phyloP scores from a whole-genome alignment of 176 grass and related monocot genomes.

The Avena atlantica region DNA sequence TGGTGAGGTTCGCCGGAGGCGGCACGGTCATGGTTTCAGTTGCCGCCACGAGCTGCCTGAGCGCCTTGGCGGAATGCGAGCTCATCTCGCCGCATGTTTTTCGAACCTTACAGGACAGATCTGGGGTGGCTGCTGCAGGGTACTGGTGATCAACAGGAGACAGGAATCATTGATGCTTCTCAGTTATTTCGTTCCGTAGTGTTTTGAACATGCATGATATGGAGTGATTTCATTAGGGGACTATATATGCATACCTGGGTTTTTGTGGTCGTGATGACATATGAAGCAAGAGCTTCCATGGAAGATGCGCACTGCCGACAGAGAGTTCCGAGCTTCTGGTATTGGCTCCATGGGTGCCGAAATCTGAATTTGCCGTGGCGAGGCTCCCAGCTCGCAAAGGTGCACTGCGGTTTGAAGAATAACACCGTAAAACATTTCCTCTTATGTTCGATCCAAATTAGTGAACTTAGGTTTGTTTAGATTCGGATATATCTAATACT shows the following conservation, averaged over 20 bases:
- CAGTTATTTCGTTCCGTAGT: background rate
- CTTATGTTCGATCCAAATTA: background rate
- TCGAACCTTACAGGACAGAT: slow-evolving; percentile 44
- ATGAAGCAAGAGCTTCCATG: slow-evolving; percentile 75
- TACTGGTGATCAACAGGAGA: slow-evolving; percentile 35
- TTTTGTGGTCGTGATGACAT: slow-evolving; percentile 55
- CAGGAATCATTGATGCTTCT: background rate
- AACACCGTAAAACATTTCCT: background rate
- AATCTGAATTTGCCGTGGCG: slow-evolving; percentile 72
- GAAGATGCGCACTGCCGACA: slow-evolving; percentile 76
- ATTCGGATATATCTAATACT: no score
- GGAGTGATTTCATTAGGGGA: background rate
- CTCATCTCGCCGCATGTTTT: slow-evolving; percentile 64
- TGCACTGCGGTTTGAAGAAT: slow-evolving; percentile 52
- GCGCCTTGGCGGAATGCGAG: slow-evolving; percentile 59
- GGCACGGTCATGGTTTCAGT: slow-evolving; percentile 56
- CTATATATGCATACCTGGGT: background rate
- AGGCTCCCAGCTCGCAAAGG: slow-evolving; percentile 88
- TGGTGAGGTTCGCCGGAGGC: slow-evolving; percentile 11
- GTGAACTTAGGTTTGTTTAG: no score
- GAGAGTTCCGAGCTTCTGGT: slow-evolving; percentile 72
- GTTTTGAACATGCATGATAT: background rate
- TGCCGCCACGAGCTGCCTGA: slow-evolving; percentile 57
- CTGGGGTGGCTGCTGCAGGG: slow-evolving; percentile 38
- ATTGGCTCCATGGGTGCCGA: slow-evolving; percentile 77